Conservation (phyloP, 768 basidiomycete genomes). For the Punctularia strigosozonata region DNA sequence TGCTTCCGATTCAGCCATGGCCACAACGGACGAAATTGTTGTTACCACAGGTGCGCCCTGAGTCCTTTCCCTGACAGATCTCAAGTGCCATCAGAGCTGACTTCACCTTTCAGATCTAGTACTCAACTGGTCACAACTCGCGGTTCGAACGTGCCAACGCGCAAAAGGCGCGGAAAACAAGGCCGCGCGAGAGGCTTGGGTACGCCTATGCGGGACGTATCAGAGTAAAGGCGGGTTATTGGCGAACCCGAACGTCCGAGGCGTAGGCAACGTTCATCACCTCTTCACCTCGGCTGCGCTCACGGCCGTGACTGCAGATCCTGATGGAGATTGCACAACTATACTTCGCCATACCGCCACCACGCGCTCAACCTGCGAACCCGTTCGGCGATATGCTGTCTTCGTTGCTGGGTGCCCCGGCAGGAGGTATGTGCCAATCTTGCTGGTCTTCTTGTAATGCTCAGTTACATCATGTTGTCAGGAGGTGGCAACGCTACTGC, state of each 20-base stretch:
- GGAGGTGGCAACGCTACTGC: too few relatives aligned
- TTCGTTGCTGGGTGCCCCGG: constrained; percentile 68
- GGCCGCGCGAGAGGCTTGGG: constrained; percentile 71
- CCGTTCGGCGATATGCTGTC: constrained; percentile 86
- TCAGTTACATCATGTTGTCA: too few relatives aligned
- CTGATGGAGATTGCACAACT: constrained; percentile 56
- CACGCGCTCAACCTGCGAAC: constrained; percentile 58
- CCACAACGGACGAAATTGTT: constrained; percentile 61
- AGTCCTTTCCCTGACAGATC: too few relatives aligned
- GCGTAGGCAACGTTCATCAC: constrained; percentile 29
- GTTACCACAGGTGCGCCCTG: too few relatives aligned
- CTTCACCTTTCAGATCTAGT: too few relatives aligned
- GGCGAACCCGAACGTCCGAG: constrained; percentile 47
- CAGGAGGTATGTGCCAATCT: constrained; percentile 11
- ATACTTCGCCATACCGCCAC: constrained; percentile 83
- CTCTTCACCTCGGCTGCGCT: neutral
- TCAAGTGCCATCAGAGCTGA: too few relatives aligned
- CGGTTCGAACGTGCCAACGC: constrained; percentile 79
- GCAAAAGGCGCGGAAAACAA: constrained; percentile 73
- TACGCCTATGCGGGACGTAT: constrained; percentile 76
- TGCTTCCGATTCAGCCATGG: too few relatives aligned
- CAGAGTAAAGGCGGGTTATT: constrained; percentile 58
- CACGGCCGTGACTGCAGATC: constrained; percentile 27
- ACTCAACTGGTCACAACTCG: constrained; percentile 87
- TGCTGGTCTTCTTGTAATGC: too few relatives aligned